phyloP scores from a whole-genome alignment of 805 yeast genomes.

The Brettanomyces sp. region DNA sequence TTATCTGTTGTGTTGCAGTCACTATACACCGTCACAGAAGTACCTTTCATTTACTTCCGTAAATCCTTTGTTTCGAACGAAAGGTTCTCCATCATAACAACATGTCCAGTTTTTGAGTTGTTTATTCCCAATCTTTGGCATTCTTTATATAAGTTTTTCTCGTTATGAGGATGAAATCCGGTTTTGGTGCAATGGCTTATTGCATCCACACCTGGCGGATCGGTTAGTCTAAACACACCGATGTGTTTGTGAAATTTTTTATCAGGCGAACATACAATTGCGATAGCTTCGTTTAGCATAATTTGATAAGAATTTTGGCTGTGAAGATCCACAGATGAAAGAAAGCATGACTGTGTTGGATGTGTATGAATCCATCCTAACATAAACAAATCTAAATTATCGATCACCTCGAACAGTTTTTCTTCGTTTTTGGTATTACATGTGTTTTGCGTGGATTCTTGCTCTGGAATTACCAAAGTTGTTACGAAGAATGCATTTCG shows the following conservation, averaged over 20 bases:
- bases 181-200: conserved; percentile 40
- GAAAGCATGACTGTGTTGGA: conserved; percentile 63
- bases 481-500: conserved; percentile 57
- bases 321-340: conserved; percentile 58
- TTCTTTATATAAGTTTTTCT: conserved; percentile 37
- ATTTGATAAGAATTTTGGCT: conserved; percentile 62
- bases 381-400: conserved; percentile 46
- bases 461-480: conserved; percentile 52
- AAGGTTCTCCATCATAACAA: conserved; percentile 32
- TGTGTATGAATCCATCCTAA: conserved; percentile 72
- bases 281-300: conserved; percentile 62
- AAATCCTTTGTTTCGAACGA: conserved; percentile 44
- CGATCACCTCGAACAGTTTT: conserved; percentile 44
- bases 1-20: too few species aligned
- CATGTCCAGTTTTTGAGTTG: conserved; percentile 35
- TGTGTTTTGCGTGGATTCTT: conserved; percentile 52
- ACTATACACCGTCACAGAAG: not conserved
- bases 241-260: conserved; percentile 31
- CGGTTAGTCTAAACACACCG: conserved; percentile 54
- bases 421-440: conserved; percentile 57
- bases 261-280: conserved; percentile 55
- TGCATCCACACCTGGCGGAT: conserved; percentile 53
- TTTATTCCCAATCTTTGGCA: conserved; percentile 29
- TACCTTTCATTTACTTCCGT: conserved; percentile 17
- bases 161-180: conserved; percentile 58